Conservation (phyloP, 805 yeast genomes). For the Kluyveromyces aestuarii region DNA sequence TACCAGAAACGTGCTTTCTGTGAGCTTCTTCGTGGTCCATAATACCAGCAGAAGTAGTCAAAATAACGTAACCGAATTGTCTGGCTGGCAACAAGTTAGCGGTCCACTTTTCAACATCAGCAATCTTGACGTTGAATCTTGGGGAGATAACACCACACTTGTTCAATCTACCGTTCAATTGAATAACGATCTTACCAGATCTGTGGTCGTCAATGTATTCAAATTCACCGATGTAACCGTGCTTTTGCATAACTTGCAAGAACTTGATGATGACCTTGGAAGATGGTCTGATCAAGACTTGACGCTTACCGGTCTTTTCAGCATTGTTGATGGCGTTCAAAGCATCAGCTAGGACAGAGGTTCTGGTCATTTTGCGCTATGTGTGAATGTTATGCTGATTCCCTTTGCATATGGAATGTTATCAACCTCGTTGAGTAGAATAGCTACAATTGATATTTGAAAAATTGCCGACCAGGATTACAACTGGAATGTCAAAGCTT, state of each 20-base stretch:
- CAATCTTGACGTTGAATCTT: slow-evolving; percentile 94
- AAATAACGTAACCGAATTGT: slow-evolving; percentile 96
- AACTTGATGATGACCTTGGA: slow-evolving; percentile 97
- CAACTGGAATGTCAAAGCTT: not conserved
- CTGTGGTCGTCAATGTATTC: slow-evolving; percentile 99
- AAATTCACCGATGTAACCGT: slow-evolving; percentile 97
- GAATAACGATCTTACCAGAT: slow-evolving; percentile 95
- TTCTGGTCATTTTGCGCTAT: slow-evolving; percentile 72
- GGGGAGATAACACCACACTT: slow-evolving; percentile 98
- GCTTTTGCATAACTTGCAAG: slow-evolving; percentile 94
- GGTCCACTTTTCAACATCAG: slow-evolving; percentile 97
- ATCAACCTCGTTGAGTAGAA: no score
- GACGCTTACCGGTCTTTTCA: slow-evolving; percentile 98
- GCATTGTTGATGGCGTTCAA: slow-evolving; percentile 97
- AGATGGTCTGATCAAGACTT: slow-evolving; percentile 95
- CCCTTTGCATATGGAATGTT: no score
- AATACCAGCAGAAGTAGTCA: slow-evolving; percentile 98
- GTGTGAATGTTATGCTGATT: not conserved
- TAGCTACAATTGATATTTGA: not conserved
- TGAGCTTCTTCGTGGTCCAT: slow-evolving; percentile 99
- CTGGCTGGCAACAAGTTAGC: slow-evolving; percentile 97
- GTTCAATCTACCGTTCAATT: slow-evolving; percentile 96
- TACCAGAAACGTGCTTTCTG: slow-evolving; percentile 99
- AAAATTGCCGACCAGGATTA: not conserved
- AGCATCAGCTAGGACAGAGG: slow-evolving; percentile 98